phyloP scores from a whole-genome alignment of 2,329 filamentous ascomycete genomes.

The Microcyclospora tardicrescens region DNA sequence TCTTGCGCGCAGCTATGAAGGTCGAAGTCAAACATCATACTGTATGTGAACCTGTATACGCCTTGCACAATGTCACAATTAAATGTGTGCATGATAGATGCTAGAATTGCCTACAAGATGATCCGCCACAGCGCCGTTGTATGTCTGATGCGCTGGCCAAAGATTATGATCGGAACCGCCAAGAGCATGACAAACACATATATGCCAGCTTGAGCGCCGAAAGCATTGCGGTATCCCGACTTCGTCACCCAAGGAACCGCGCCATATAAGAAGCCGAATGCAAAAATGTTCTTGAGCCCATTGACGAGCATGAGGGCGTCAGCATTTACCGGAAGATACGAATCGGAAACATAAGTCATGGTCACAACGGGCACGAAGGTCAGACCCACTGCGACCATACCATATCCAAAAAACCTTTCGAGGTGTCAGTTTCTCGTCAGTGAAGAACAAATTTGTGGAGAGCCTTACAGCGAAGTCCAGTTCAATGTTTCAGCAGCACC shows the following conservation, averaged over 20 bases:
- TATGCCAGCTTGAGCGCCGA: constrained; percentile 27
- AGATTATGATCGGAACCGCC: constrained; percentile 18
- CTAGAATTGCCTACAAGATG: constrained; percentile 15
- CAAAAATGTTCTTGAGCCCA: constrained; percentile 23
- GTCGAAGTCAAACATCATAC: too few relatives aligned
- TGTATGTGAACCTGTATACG: too few relatives aligned
- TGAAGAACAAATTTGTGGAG: neutral
- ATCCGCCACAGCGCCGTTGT: constrained; percentile 24
- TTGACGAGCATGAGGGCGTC: constrained; percentile 27
- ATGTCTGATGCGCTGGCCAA: constrained; percentile 22
- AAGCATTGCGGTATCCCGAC: constrained; percentile 24
- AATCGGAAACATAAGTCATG: constrained; percentile 33
- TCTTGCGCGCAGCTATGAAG: too few relatives aligned
- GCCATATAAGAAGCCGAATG: constrained; percentile 36
- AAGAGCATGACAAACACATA: constrained; percentile 24
- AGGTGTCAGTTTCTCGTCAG: neutral
- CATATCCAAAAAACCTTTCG: constrained; percentile 31
- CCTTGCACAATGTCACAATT: too few relatives aligned
- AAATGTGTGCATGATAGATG: too few relatives aligned
- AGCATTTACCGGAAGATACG: constrained; percentile 24
- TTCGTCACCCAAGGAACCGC: constrained; percentile 31
- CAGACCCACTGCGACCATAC: constrained; percentile 32
- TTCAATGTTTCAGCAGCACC: constrained; percentile 28
- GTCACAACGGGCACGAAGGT: constrained; percentile 32
- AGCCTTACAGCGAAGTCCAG: constrained; percentile 28